These are phyloP conservation scores for Penicillium angulare DNA, from an alignment of 495 filamentous ascomycete species.

Conservation along the genomic window DNA sequence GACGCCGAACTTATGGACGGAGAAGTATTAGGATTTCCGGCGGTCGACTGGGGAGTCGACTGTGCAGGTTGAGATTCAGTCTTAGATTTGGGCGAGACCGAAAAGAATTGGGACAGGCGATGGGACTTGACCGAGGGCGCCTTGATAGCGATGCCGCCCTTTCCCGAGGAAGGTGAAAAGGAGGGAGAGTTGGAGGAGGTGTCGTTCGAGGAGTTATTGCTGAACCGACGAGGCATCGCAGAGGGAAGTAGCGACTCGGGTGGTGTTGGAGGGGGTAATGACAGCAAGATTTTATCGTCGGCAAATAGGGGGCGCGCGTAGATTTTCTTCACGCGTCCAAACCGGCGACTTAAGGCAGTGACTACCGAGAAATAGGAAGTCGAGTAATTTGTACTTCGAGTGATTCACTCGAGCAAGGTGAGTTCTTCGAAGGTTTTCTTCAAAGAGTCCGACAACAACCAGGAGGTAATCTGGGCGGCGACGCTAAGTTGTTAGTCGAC, in stretches of 20 bases:
- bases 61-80: constrained; percentile 44
- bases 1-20: constrained; percentile 67
- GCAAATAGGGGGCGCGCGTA: constrained; percentile 8
- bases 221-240: constrained; percentile 57
- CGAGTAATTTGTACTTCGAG: neutral
- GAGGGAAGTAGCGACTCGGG: constrained; percentile 32
- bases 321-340: constrained; percentile 13
- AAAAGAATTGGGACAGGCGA: constrained; percentile 58
- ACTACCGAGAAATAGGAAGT: constrained; percentile 11
- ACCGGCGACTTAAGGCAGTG: constrained; percentile 19
- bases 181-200: constrained; percentile 43
- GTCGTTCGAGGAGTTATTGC: constrained; percentile 48
- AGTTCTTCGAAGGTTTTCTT: neutral
- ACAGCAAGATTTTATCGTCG: constrained; percentile 16
- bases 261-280: constrained; percentile 15
- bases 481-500: constrained; percentile 10
- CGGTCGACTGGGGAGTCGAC: constrained; percentile 59
- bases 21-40: constrained; percentile 54
- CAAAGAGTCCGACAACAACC: constrained; percentile 5
- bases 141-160: constrained; percentile 45
- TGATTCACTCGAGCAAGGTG: no score
- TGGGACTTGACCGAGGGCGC: constrained; percentile 65
- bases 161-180: constrained; percentile 46
- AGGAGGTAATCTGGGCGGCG: constrained; percentile 2
- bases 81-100: constrained; percentile 57